Evolutionary conservation across 2,329 filamentous ascomycete genomes (phyloP), one percentile per base, ranked within the genome.

Genomic region (Tolypocladium ovalisporum): DNA sequence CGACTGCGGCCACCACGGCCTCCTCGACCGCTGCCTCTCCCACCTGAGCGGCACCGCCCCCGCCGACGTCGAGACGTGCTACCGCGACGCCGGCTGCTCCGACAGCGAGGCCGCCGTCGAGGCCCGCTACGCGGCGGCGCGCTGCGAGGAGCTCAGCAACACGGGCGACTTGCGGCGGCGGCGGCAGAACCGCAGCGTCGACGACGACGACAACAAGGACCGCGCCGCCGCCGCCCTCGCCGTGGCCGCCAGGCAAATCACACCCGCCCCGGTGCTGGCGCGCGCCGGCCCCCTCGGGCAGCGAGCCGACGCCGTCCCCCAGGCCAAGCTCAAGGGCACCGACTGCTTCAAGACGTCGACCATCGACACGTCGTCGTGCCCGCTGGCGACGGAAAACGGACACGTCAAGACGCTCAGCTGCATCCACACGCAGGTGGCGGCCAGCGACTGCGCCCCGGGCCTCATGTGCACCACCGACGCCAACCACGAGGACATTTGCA

Each of bases 401-500:
- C 58, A 59, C 29, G 68, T 69, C 60, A 65, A 66, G 52, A 72
- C 69, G 42, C 65, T 68, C 27, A 63, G 72, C 15, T 82, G 78
- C 72, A 70, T 63, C 63, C 61, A 67, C 24, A 75, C 73, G 52
- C 59, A 64, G 10, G 62, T 68, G 47, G 62, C 68, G 54, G 68
- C 66, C 22, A 66, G 69, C 35, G 68, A 70, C 22, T 83, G 80
- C 71, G 68, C 68, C 10, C 63, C 68, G 5, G 74, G 73, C 39
- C 70, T 75, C 57, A 68, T 76, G 62, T 83, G 80, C 75, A 67
- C 64, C 60, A 64, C 67, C 54, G 72, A 76, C 69, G 54, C 55
- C 53, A 54, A 63, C 55, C 69, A 73, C 63, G 62, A 67, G 37
- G 65, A 70, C 53, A 67, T 73, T n/a, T 81, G 78, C 73, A 71